Base-by-base conservation (phyloP, 2,329 filamentous ascomycete species). In the Hirsutella thompsonii region DNA sequence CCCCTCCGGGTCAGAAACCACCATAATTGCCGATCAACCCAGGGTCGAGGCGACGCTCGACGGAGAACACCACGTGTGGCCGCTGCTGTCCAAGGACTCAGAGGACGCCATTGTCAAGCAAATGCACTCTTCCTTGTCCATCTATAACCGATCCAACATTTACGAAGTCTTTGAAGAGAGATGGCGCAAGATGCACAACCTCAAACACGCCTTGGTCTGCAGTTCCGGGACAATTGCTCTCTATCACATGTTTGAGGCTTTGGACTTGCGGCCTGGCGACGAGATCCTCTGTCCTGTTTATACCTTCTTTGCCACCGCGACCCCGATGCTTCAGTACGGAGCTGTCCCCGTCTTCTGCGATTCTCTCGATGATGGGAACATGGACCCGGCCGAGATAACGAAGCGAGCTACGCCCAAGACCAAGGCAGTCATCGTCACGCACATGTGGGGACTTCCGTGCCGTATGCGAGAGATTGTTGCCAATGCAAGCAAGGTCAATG, bases 261-360 rank as follows among this genome's bases (percentile, higher is more conserved):
- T 38, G 5, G 10, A 32, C 3, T 16, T 38, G 37, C 37, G 21
- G n/a, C 37, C 37, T 3, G 37, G 37, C 3, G 37, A 38, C 26
- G 23, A 38, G 18, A 26, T 38, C 13, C 28, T 38, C 26, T 53
- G 43, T 19, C 52, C 40, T 18, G 40, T 37, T 4, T 42, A 42
- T 23, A 42, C 34, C 5, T 42, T 43, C 26, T 38, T 37, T 19
- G 42, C 42, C 4, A 43, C 42, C 5, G 38, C 38, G 2, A 36
- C 42, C 11, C 42, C 42, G 6, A 20, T 38, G 18, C 38, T 43
- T 28, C 42, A 43, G 14, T 43, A 34, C 20, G 42, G 42, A 3
- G 38, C 36, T 2, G 38, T 40, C 1, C 42, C 42, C 10, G 37
- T 43, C 32, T 40, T 42, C 19, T 42, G 40, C 35, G 40, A 42